Base-by-base conservation (phyloP, 2,329 filamentous ascomycete species). In the Fusarium verticillioides region DNA sequence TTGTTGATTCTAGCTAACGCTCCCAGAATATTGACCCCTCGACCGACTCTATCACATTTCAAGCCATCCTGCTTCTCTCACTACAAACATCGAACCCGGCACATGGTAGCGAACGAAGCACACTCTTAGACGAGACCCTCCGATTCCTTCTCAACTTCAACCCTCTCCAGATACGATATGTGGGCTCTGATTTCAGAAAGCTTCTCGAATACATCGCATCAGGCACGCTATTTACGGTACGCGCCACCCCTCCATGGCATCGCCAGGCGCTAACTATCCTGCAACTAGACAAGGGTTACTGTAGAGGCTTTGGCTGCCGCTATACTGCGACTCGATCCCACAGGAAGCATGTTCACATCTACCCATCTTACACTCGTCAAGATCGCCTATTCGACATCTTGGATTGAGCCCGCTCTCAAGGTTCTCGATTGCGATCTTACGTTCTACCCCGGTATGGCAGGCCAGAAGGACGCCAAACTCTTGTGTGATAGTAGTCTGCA, bases 371-470 rank as follows among this genome's bases (percentile, higher is more conserved):
- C 82, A 19, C 84, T 94, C 37, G 85, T 87, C 36, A 88, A 85
- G 46, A 79, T 91, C 16, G 92, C 92, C 49, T 88, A 90, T 78
- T 84, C 87, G 59, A 85, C 87, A 37, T 82, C 88, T 73, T 80
- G 80, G 43, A 87, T 89, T 64, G 84, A 85, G 19, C 85, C 87
- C 30, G 90, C 88, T 5, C 82, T 92, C 9, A 86, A 86, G 7
- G 85, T 94, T 15, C 83, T 95, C 34, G 87, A 93, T 74, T 90
- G 88, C 67, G 85, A 89, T 60, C 90, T 94, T 65, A 87, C 92
- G 66, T 92, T 90, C 74, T 91, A 91, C 67, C 91, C 92, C 1
- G 84, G 83, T 57, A 83, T 85, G 78, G 74, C 79, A 60, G 70
- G 81, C 57, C 72, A 80, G 37, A 77, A 76, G 60, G 81, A 82